These are phyloP conservation scores for Volvariella surrecta DNA, from an alignment of 1,284 basidiomycete species.

Conservation along the genomic window DNA sequence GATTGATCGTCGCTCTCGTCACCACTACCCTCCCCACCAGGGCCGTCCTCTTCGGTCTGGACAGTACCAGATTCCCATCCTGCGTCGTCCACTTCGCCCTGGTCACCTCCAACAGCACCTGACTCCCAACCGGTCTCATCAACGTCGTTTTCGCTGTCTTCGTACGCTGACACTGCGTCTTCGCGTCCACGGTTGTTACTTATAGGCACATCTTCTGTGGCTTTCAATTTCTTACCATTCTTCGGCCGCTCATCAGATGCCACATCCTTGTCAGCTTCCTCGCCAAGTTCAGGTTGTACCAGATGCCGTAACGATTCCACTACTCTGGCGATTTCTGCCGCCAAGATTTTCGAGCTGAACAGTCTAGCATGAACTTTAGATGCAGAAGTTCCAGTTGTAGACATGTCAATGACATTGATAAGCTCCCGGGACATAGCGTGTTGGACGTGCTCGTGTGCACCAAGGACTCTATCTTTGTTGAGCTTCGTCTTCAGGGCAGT, in stretches of 20 bases:
- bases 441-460: constrained; percentile 34
- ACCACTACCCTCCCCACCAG: constrained; percentile 20
- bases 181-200: neutral
- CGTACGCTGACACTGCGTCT: neutral
- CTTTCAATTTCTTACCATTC: constrained; percentile 20
- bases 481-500: constrained; percentile 65
- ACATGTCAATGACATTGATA: constrained; percentile 21
- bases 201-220: constrained; percentile 9
- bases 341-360: constrained; percentile 69
- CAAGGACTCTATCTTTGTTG: constrained; percentile 60
- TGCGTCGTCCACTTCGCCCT: constrained; percentile 25
- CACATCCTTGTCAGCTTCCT: constrained; percentile 13
- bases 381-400: constrained; percentile 31
- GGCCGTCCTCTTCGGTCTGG: neutral
- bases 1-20: constrained; percentile 18
- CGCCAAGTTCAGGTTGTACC: constrained; percentile 28
- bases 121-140: constrained; percentile 16
- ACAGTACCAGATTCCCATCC: constrained; percentile 59
- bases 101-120: constrained; percentile 17
- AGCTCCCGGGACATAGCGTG: constrained; percentile 36
- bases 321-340: constrained; percentile 47
- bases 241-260: constrained; percentile 6
- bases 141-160: constrained; percentile 13
- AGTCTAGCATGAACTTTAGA: constrained; percentile 68
- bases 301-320: constrained; percentile 41